Percentiles rank a stretch among this genome's conserved stretches.
Evolutionary conservation across 768 basidiomycete species (phyloP).

Genomic region (Megacollybia marginata): DNA sequence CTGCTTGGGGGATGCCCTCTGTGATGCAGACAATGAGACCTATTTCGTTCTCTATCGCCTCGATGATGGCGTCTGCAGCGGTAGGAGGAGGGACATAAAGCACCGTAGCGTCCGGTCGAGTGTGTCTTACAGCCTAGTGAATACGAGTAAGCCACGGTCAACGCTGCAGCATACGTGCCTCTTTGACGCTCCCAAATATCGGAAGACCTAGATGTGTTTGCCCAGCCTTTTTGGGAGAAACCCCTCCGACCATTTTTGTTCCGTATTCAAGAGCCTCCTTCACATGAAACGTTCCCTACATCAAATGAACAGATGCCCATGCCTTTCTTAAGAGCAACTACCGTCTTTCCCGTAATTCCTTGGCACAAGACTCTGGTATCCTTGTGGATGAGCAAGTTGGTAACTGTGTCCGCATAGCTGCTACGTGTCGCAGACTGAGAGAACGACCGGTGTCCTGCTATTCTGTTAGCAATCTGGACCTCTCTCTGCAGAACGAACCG

Average conservation of each 20-base stretch:
- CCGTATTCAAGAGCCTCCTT: conserved; percentile 91
- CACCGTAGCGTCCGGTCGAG: conserved; percentile 87
- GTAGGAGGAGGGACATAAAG: conserved; percentile 97
- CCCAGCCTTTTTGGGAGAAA: conserved; percentile 95
- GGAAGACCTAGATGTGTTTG: conserved; percentile 92
- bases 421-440: conserved; percentile 66
- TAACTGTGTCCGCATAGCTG: conserved; percentile 83
- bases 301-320: conserved; percentile 1
- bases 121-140: conserved; percentile 74
- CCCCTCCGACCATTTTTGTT: conserved; percentile 96
- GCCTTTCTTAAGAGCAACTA: conserved; percentile 24
- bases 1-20: conserved; percentile 95
- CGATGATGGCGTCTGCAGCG: conserved; percentile 95
- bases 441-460: conserved; percentile 74
- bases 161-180: conserved; percentile 41
- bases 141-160: conserved; percentile 2
- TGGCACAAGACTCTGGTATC: conserved; percentile 94
- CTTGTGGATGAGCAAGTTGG: conserved; percentile 87
- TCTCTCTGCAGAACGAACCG: conserved; percentile 26
- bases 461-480: neutral
- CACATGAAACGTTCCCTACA: conserved; percentile 92
- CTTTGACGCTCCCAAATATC: conserved; percentile 85
- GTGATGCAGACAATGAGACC: conserved; percentile 97
- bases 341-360: conserved; percentile 94
- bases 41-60: conserved; percentile 98